These are phyloP conservation scores for Alternaria sp. DNA, from an alignment of 2,329 filamentous ascomycete genomes.

Conservation along the genomic window DNA sequence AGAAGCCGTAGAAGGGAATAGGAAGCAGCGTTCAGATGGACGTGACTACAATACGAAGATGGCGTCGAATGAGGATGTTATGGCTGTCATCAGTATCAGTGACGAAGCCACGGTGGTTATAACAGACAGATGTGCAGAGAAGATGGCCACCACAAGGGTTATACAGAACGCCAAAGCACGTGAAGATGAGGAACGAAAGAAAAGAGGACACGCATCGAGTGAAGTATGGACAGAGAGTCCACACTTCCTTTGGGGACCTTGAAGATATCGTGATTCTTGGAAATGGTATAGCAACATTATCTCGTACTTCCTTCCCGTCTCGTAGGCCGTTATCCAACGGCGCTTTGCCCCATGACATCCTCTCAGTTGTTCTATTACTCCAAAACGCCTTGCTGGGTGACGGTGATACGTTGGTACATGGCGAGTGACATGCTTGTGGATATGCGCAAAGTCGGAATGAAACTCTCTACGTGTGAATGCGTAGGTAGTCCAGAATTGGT, in stretches of 20 bases:
- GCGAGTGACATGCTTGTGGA: not conserved
- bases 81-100: not conserved
- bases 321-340: not conserved
- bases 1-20: not conserved
- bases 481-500: not conserved
- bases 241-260: not conserved
- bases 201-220: not conserved
- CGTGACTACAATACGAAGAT: not conserved
- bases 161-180: fast-evolving
- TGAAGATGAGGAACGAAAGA: not conserved
- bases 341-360: not conserved
- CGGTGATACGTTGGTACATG: constrained; percentile 15
- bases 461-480: not conserved
- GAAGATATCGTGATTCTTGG: not conserved
- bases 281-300: constrained; percentile 1
- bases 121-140: not conserved
- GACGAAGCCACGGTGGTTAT: not conserved
- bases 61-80: not conserved
- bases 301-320: not conserved
- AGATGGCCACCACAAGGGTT: not conserved
- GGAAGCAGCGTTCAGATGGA: not conserved
- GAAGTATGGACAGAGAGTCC: not conserved
- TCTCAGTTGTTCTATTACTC: not conserved
- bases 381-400: constrained; percentile 19
- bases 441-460: not conserved